Base-by-base conservation (phyloP, 768 basidiomycete species). In the Lactifluus pinguis region DNA sequence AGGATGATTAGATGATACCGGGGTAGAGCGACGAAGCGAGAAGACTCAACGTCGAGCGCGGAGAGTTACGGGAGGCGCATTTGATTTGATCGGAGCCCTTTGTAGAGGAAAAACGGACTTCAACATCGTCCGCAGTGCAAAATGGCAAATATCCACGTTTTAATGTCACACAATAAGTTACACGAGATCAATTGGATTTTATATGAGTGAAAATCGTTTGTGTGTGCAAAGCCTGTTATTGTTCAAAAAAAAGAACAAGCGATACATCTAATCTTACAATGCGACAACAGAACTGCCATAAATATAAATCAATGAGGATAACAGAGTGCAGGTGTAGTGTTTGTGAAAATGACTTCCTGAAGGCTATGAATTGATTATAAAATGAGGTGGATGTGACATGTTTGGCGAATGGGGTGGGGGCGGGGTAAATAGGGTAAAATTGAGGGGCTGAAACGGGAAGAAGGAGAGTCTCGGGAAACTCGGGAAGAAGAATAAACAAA, bases 1-100 rank as follows among this genome's bases (percentile, higher is more conserved):
- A 84, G 67, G 81, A 83, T 60, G 75, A 72, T 52, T 74, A 54
- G 21, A 14, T 9, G 19, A 49, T 39, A 21, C 42, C 57, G 29
- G 17, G 45, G 30, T 50, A 50, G 49, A 42, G 30, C 7, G 38
- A 51, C 7, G 38, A 51, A 15, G 36, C 14, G 21, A 49, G 55
- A 64, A 64, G 63, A 64, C 65, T 64, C 65, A 65, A 65, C 65
- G 62, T 65, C 64, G 51, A 42, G 17, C 36, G 49, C 3, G 15
- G 4, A 49, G 39, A 47, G 32, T n/a, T 29, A 34, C 1, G 29
- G 44, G 47, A 29, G 15, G 38, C 39, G 53, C 30, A 38, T 11
- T 38, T 36, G 34, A 38, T 38, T 9, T 30, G 38, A 53, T 53
- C 42, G 32, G 25, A 30, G 17, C 42, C 32, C 60, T 39, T 55